Evolutionary conservation across 2,329 filamentous ascomycete genomes (phyloP).

Genomic region (Trichoderma afroharzianum): DNA sequence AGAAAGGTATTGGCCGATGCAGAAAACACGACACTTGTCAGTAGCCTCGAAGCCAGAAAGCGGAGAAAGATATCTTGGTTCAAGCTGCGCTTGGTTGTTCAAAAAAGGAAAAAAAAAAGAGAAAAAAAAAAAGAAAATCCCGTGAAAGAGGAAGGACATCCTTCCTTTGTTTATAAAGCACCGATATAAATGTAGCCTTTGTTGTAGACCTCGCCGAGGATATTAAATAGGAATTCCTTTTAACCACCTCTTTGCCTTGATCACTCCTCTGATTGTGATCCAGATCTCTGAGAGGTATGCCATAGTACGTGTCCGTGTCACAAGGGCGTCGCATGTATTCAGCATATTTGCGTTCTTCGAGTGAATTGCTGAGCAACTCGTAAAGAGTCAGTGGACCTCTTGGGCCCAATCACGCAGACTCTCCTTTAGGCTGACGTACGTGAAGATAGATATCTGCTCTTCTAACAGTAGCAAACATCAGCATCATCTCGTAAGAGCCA

Average conservation of each 20-base stretch:
- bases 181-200: background rate
- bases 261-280: background rate
- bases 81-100: no score
- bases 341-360: background rate
- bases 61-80: background rate
- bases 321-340: background rate
- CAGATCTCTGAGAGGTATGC: background rate
- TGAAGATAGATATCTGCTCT: background rate
- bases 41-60: background rate
- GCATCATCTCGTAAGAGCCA: background rate
- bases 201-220: background rate
- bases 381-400: background rate
- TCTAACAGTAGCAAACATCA: background rate
- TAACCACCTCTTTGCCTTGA: background rate
- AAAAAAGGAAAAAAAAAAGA: no score
- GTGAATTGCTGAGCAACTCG: background rate
- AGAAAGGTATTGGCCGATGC: no score
- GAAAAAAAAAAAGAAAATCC: no score
- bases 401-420: background rate
- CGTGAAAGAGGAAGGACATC: background rate
- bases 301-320: background rate
- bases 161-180: background rate
- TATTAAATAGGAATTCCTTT: background rate
- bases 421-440: background rate
- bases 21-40: no score